These are phyloP conservation scores for Begonia masoniana DNA, from an alignment of 306 rosid species.

Conservation along the genomic window DNA sequence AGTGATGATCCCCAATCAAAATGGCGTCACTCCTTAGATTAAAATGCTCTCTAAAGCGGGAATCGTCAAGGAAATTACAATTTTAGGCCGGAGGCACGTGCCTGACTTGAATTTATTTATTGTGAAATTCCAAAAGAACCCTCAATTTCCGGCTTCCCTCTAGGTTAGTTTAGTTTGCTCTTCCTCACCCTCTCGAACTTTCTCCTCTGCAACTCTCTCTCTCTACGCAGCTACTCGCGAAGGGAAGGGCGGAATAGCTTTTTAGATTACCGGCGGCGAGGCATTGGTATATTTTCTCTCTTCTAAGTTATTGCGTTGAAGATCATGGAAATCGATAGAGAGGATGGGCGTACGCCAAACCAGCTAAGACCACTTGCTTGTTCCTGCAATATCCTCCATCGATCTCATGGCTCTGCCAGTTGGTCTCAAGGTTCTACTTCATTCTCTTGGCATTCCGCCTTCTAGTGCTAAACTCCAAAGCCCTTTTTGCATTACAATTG, in stretches of 20 bases:
- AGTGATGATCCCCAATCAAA: no score
- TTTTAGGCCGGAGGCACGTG: no score
- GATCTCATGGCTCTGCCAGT: conserved; percentile 87
- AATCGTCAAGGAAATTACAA: no score
- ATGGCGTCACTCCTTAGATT: no score
- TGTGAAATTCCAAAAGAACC: no score
- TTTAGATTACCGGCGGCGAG: no score
- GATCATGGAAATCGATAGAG: conserved; percentile 46
- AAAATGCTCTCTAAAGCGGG: no score
- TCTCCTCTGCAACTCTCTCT: not conserved
- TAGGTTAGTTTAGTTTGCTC: not conserved
- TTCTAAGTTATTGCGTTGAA: not conserved
- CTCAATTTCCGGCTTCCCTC: no score
- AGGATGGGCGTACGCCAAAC: conserved; percentile 63
- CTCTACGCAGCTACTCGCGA: not conserved
- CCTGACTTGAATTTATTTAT: no score
- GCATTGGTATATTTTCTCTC: not conserved
- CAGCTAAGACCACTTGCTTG: conserved; percentile 74
- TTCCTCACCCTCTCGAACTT: not conserved
- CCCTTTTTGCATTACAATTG: not conserved
- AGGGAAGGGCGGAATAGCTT: not conserved
- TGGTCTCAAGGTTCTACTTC: conserved; percentile 59
- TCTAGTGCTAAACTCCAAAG: no score
- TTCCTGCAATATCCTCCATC: conserved; percentile 52
- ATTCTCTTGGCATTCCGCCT: conserved; percentile 1